phyloP scores from a whole-genome alignment of 805 yeast species.

The Metschnikowia continentalis region DNA sequence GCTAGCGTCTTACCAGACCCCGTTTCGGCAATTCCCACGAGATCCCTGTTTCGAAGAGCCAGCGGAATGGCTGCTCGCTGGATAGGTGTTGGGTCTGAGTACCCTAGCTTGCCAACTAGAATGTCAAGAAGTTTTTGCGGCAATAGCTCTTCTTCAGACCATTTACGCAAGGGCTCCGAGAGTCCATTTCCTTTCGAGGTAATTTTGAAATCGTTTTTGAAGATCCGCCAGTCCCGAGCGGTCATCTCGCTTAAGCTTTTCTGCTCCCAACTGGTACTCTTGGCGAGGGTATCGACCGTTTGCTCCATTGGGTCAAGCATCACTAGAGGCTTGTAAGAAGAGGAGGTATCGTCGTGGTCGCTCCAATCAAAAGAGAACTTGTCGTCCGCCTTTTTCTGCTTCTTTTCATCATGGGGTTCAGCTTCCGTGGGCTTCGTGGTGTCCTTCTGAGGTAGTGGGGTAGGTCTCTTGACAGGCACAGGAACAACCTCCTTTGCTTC shows the following conservation, averaged over 20 bases:
- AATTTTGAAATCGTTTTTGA: slow-evolving; percentile 74
- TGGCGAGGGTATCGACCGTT: slow-evolving; percentile 17
- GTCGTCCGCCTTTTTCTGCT: slow-evolving; percentile 4
- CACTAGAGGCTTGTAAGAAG: slow-evolving; percentile 40
- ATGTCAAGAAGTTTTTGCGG: slow-evolving; percentile 19
- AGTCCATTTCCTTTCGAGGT: slow-evolving; percentile 43
- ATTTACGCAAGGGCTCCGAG: slow-evolving; percentile 61
- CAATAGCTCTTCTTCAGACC: slow-evolving; percentile 65
- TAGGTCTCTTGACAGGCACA: not conserved
- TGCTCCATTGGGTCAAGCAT: slow-evolving; percentile 12
- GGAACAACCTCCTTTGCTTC: not conserved
- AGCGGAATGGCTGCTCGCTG: slow-evolving; percentile 86
- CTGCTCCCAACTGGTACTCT: slow-evolving; percentile 57
- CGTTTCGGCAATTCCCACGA: slow-evolving; percentile 90
- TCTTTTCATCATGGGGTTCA: not conserved
- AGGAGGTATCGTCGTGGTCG: slow-evolving; percentile 60
- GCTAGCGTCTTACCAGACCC: slow-evolving; percentile 95
- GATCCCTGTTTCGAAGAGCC: slow-evolving; percentile 54
- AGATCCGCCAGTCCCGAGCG: slow-evolving; percentile 83
- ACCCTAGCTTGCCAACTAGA: slow-evolving; percentile 40
- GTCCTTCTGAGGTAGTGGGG: not conserved
- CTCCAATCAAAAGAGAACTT: slow-evolving; percentile 71
- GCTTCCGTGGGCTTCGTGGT: not conserved
- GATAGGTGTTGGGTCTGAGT: slow-evolving; percentile 76
- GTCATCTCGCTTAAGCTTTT: slow-evolving; percentile 66